Evolutionary conservation across 345 rosid genomes (phyloP), one percentile per base, ranked within the genome.

Genomic region (Adansonia digitata): DNA sequence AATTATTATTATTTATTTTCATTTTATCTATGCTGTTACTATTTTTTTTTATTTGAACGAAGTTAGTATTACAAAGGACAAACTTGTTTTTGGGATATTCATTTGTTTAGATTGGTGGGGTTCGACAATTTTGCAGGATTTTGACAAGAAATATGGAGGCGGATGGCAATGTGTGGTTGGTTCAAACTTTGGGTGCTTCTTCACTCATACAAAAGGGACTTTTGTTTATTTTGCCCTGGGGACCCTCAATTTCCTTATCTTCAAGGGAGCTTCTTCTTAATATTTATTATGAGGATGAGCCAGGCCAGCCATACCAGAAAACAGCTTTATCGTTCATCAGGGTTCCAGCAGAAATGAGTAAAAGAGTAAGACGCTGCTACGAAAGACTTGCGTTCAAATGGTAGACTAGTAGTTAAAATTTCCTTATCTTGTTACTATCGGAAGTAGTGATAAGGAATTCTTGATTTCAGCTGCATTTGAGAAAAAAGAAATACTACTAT

Each of bases 121-220:
- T 49, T 64, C 35, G 26, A 43, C 2, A 14, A 5, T 29, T 77
- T 51, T 69, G 76, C 82, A 83, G 85, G 85, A 83, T 46, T 84
- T 86, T 64, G 89, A 86, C 61, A 68, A 52, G 67, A 68, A 26
- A 20, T 69, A 83, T 60, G 89, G 89, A 4, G 78, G 84, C 5
- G 86, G 81, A 53, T 81, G 87, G 90, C 85, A 82, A 43, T 86
- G 90, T 62, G 87, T 86, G 67, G 86, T 82, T 82, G n/a, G n/a
- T n/a, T n/a, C n/a, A n/a, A n/a, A n/a, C n/a, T n/a, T n/a, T n/a
- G n/a, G n/a, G n/a, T n/a, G 87, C 49, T 86, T 81, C 83, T 81
- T 84, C 74, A 82, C 86, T 51, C 86, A 84, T 62, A 60, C 80
- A 10, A 62, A 81, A 22, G 86, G 87, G 29, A 82, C 84, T 71